phyloP scores from a whole-genome alignment of 495 filamentous ascomycete genomes.

The Daldinia vernicosa region DNA sequence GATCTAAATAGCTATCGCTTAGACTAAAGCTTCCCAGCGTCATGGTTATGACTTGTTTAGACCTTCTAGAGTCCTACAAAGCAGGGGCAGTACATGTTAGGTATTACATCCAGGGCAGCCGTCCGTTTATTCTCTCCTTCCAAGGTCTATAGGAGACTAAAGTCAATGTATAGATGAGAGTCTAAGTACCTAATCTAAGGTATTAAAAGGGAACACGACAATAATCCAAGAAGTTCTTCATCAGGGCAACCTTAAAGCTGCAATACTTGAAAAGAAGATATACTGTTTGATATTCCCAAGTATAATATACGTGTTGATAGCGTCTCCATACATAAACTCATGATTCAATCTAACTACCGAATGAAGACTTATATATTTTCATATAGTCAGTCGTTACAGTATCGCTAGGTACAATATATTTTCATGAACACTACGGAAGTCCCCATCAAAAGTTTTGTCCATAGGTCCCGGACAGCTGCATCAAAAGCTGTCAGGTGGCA shows the following conservation, averaged over 20 bases:
- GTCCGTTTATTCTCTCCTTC: neutral
- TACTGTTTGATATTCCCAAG: neutral
- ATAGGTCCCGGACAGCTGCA: too few relatives aligned
- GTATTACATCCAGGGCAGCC: neutral
- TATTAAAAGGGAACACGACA: too few relatives aligned
- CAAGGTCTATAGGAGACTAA: neutral
- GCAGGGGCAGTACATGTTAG: neutral
- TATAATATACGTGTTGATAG: neutral
- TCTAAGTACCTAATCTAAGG: too few relatives aligned
- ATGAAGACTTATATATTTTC: neutral
- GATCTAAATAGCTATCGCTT: neutral
- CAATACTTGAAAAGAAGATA: too few relatives aligned
- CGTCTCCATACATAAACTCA: neutral
- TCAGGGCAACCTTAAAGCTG: too few relatives aligned
- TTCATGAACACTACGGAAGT: too few relatives aligned
- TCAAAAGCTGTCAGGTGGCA: too few relatives aligned
- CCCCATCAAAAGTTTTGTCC: too few relatives aligned
- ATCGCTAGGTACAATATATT: too few relatives aligned
- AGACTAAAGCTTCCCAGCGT: neutral
- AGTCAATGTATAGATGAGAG: too few relatives aligned
- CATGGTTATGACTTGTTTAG: neutral
- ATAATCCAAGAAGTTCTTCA: too few relatives aligned
- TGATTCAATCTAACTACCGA: neutral
- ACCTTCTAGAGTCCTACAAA: neutral
- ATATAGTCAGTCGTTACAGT: too few relatives aligned